Evolutionary conservation across 2,329 filamentous ascomycete species (phyloP), one percentile per base, ranked within the genome.

Genomic region (Exophiala aquamarina): DNA sequence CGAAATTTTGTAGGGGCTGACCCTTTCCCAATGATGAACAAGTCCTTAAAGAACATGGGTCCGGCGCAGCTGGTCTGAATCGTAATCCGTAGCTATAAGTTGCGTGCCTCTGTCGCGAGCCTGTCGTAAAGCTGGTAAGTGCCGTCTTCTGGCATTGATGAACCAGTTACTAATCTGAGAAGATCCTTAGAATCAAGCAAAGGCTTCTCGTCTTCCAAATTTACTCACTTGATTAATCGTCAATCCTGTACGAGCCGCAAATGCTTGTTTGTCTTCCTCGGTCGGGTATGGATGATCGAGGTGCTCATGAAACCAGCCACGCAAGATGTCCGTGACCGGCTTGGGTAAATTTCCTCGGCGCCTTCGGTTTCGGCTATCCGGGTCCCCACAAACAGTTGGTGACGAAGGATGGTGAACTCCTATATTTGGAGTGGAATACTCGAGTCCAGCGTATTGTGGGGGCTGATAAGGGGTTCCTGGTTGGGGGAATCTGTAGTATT

Each of bases 301-400:
- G 65, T 93, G 86, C n/a, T 77, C 76, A 41, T 83, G 69, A 56
- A 94, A 91, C 90, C 90, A 95, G 0, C 80, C 74, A 44, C 87
- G 81, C 32, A 95, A 74, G 56, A 87, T 84, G 63, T 91, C 87
- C 0, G 89, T 95, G 0, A 89, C 88, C 44, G 90, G 86, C 63
- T 94, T 94, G n/a, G 90, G 90, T 3, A 95, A 74, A 61, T 95
- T 95, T 1, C 90, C 90, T 31, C 90, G 78, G 42, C 89, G 77
- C 64, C 75, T 73, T 59, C 77, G 78, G 28, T 64, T 68, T 11
- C 40, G 28, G 5, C 33, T 40, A 15, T 48, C 50, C 23, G 42
- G 40, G 19, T 57, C 49, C 19, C 40, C 47, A 14, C 38, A 29
- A 11, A 47, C 46, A 4, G 48, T 41, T 3, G 54, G 50, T 13